Evolutionary conservation across 148 eudicot species (phyloP), one percentile per base, ranked within the genome.

Genomic region (Rhododendron vialii): DNA sequence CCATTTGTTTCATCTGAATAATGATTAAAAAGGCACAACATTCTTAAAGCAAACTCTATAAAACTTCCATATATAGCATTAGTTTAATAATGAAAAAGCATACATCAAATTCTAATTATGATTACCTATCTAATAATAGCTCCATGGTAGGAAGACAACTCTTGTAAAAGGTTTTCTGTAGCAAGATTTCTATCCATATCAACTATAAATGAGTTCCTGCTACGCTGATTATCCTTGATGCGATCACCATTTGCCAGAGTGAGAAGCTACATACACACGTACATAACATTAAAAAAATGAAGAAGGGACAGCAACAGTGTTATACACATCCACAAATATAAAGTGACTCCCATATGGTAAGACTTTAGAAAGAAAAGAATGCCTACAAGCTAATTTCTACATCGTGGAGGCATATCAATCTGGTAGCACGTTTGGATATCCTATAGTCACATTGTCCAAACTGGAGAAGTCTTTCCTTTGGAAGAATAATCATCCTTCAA

Each of bases 201-300:
- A 63, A 97, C 99, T 81, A 97, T 95, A 92, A 94, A 97, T 45
- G 99, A 97, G 91, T 94, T 97, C 92, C 94, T 92, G 87, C 98
- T 97, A 75, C 96, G 98, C 89, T 97, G 99, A 87, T 97, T 97
- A 85, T 97, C 99, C 90, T 94, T 97, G 82, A 97, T 93, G 41
- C 98, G 95, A 61, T 97, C 98, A 86, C 99, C 99, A 90, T 97
- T 92, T 87, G 99, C 96, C 87, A 97, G 92, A 76, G 99, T 98
- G 55, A 97, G 89, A 86, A 97, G 98, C 99, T 97, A 89, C 74
- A 55, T 47, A 3, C 13, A 18, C 57, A 82, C 3, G 57, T 67
- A 73, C 78, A 59, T 38, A 81, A 85, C 51, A 85, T 15, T 55
- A 77, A 33, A 20, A 81, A n/a, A 84, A 8, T 20, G 48, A 67